These are phyloP conservation scores for Pseudocercospora ulei DNA, from an alignment of 2,329 filamentous ascomycete genomes.

Conservation along the genomic window DNA sequence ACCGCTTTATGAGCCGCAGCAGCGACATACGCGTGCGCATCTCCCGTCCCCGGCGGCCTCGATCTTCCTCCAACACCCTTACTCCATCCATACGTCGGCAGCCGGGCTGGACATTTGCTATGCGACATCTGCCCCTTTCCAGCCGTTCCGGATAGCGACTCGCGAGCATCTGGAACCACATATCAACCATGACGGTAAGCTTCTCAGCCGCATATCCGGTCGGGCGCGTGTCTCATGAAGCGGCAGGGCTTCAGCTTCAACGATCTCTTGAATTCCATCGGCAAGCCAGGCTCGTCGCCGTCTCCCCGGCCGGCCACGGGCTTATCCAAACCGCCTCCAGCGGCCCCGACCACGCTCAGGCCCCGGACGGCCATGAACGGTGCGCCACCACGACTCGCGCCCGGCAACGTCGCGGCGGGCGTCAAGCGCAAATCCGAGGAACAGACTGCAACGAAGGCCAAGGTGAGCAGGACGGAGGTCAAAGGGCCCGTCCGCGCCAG, in stretches of 20 bases:
- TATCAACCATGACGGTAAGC: conserved; percentile 18
- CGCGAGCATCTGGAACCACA: conserved; percentile 13
- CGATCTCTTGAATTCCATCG: neutral
- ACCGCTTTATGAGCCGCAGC: conserved; percentile 2
- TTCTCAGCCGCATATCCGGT: conserved; percentile 3
- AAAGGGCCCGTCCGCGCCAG: conserved; percentile 27
- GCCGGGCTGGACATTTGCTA: conserved; percentile 3
- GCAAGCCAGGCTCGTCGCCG: conserved; percentile 15
- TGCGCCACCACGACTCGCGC: conserved; percentile 15
- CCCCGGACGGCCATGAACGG: conserved; percentile 20
- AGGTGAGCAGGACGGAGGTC: conserved; percentile 29
- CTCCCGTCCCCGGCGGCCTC: conserved; percentile 1
- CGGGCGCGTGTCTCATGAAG: neutral
- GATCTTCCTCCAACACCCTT: neutral
- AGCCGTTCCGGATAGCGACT: conserved; percentile 15
- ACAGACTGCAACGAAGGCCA: conserved; percentile 32
- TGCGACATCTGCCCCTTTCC: conserved; percentile 4
- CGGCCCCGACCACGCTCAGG: conserved; percentile 14
- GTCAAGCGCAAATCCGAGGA: conserved; percentile 35
- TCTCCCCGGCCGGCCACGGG: conserved; percentile 15
- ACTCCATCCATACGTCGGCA: neutral
- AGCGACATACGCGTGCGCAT: conserved; percentile 2
- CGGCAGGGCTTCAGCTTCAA: conserved; percentile 6
- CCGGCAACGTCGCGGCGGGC: conserved; percentile 27
- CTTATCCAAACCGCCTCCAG: conserved; percentile 17